Base-by-base conservation (phyloP, 2,329 filamentous ascomycete species). In the Ophiocordyceps camponoti-saundersi region DNA sequence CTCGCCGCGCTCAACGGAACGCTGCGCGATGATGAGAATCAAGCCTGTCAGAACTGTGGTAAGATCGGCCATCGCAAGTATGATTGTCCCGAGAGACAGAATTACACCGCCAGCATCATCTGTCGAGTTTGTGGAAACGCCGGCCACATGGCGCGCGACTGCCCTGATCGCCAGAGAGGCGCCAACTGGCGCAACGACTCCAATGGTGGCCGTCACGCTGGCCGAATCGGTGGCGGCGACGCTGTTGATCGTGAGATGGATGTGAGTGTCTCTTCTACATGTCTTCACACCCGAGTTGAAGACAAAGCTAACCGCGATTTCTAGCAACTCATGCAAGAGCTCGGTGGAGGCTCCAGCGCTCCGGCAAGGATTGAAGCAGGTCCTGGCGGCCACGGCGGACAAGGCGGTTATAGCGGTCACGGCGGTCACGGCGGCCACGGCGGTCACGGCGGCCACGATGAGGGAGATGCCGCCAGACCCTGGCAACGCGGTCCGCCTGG, bases 21-120 rank as follows among this genome's bases (percentile, higher is more conserved):
- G 10, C 81, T 98, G 20, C 90, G 92, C 71, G 92, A 98, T 61
- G 92, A 98, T 59, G 92, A 98, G 64, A 98, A 98, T 66, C 92
- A 98, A 65, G 92, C 92, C 54, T 98, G 92, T 68, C 92, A 98
- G 70, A 98, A 98, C 72, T 98, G 86, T 66, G 92, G 92, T 57
- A 88, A 96, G 74, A 98, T 98, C 53, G 92, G 92, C 50, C 92
- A 98, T 66, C 83, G 92, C 67, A 98, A 98, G 68, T 96, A 95
- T 64, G 92, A 98, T 62, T 98, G 92, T 57, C 92, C 92, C 15
- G 87, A 98, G 68, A 86, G 92, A 65, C 86, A 89, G 62, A 98
- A 98, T 68, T 96, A 84, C 68, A 98, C 92, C n/a, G 89, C 92
- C 57, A 96, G 88, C 67, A 96, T 98, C 63, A 96, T 98, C 61